Conservation (phyloP, 352 stramenopile genomes). For the Phytophthora pini region DNA sequence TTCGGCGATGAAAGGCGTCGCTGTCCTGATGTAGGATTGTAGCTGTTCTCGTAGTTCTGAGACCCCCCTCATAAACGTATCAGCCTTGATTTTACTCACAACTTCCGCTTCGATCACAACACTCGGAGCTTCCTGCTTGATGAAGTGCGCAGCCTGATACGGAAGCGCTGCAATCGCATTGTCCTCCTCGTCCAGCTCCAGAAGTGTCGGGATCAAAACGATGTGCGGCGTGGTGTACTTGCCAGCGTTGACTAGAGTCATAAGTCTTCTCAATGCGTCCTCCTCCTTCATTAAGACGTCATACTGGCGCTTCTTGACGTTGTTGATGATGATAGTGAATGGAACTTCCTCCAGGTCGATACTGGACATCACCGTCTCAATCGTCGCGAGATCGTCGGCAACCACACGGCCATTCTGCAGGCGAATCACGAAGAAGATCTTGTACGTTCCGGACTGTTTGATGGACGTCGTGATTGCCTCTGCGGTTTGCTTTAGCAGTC, state of each 20-base stretch:
- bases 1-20: too few species aligned
- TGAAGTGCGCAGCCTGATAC: not conserved
- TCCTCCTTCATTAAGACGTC: constrained; percentile 12
- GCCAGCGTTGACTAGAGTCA: constrained; percentile 11
- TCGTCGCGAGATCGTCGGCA: constrained; percentile 22
- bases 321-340: constrained; percentile 32
- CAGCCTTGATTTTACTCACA: not conserved
- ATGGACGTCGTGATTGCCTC: constrained; percentile 24
- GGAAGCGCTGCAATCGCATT: not conserved
- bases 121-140: not conserved
- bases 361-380: constrained; percentile 27
- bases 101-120: not conserved
- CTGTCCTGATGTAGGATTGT: too few species aligned
- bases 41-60: too few species aligned
- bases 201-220: constrained; percentile 21
- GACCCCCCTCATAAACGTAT: not conserved
- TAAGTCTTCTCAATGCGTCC: constrained; percentile 10
- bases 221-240: constrained; percentile 21
- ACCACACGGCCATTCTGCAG: constrained; percentile 27
- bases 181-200: not conserved
- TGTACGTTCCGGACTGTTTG: constrained; percentile 22
- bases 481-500: not conserved
- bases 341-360: constrained; percentile 17
- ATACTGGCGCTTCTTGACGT: constrained; percentile 23
- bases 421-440: constrained; percentile 37